These are phyloP conservation scores for Dryas integrifolia DNA, from an alignment of 331 rosid species.

Conservation along the genomic window DNA sequence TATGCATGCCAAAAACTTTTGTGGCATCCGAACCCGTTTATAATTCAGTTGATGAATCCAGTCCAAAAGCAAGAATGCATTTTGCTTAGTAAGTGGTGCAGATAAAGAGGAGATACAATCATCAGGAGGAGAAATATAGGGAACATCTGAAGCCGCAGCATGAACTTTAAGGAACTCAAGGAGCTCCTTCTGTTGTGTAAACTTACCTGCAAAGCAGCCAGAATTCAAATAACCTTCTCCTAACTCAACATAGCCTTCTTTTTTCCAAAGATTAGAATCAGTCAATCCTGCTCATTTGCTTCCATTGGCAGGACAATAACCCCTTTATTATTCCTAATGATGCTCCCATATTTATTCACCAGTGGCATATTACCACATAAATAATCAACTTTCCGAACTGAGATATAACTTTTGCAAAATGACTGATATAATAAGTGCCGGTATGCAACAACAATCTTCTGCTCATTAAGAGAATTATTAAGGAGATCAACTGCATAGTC, in stretches of 20 bases:
- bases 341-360: conserved; percentile 45
- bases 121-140: conserved; percentile 52
- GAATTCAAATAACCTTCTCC: conserved; percentile 44
- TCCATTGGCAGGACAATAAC: conserved; percentile 57
- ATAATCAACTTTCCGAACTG: conserved; percentile 4
- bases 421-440: conserved; percentile 63
- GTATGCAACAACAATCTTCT: conserved; percentile 36
- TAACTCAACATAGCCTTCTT: conserved; percentile 46
- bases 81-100: conserved; percentile 50
- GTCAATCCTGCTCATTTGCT: conserved; percentile 72
- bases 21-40: conserved; percentile 28
- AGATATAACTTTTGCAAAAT: conserved; percentile 13
- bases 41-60: conserved; percentile 49
- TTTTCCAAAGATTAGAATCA: conserved; percentile 64
- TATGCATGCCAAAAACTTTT: conserved; percentile 46
- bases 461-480: conserved; percentile 8
- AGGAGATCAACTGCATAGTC: conserved; percentile 33
- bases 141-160: conserved; percentile 58
- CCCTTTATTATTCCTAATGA: conserved; percentile 16
- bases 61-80: conserved; percentile 55
- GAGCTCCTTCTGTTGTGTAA: conserved; percentile 17
- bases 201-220: conserved; percentile 29
- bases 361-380: conserved; percentile 53
- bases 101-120: conserved; percentile 38
- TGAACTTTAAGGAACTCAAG: conserved; percentile 41